Percentiles rank a stretch among this genome's conserved stretches.
phyloP scores from a whole-genome alignment of 2,329 filamentous ascomycete species.

The Boeremia lycopersici region DNA sequence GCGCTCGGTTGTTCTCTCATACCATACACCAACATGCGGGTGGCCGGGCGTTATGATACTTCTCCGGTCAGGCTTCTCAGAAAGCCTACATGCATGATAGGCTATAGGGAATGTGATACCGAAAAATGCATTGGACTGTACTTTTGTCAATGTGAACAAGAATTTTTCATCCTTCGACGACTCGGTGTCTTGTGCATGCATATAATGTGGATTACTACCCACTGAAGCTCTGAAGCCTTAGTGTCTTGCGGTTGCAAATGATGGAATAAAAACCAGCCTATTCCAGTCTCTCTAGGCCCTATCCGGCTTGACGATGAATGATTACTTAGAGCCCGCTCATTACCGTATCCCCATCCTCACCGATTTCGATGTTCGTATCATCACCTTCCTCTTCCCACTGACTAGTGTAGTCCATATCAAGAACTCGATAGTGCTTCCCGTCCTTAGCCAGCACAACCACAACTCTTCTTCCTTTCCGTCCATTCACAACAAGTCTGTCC shows the following conservation, averaged over 20 bases:
- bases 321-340: constrained; percentile 23
- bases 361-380: constrained; percentile 8
- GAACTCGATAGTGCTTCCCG: constrained; percentile 59
- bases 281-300: no score
- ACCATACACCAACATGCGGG: constrained; percentile 42
- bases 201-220: not conserved
- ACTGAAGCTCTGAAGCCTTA: no score
- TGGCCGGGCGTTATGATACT: constrained; percentile 49
- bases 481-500: constrained; percentile 60
- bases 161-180: not conserved
- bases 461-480: constrained; percentile 58
- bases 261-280: not conserved
- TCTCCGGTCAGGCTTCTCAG: constrained; percentile 40
- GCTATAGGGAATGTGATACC: constrained; percentile 47
- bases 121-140: constrained; percentile 45
- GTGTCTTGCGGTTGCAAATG: not conserved
- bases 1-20: constrained; percentile 45
- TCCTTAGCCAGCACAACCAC: constrained; percentile 62
- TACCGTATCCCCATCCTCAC: constrained; percentile 17
- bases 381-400: constrained; percentile 28
- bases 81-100: constrained; percentile 43
- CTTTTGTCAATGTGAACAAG: constrained; percentile 31
- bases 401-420: constrained; percentile 58
- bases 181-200: not conserved
- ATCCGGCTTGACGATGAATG: not conserved